Evolutionary conservation across 2,329 filamentous ascomycete genomes (phyloP).

Genomic region (Penicillium sp.): DNA sequence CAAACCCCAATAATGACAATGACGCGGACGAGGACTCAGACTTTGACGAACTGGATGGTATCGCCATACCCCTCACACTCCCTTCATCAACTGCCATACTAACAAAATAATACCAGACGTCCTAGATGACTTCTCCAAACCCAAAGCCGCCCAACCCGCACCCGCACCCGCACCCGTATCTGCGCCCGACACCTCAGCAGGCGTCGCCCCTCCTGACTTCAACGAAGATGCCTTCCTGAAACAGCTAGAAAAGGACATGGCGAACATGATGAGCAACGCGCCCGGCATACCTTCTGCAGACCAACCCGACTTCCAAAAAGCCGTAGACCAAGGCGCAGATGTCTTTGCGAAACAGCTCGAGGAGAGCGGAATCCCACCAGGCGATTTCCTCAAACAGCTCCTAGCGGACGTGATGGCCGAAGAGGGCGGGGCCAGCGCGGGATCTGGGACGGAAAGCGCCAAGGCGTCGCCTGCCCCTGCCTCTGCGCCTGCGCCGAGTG

Average conservation of each 20-base stretch:
- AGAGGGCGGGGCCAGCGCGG: conserved; percentile 23
- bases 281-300: conserved; percentile 16
- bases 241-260: conserved; percentile 88
- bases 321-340: conserved; percentile 34
- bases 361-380: conserved; percentile 33
- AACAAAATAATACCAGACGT: conserved; percentile 61
- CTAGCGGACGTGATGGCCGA: conserved; percentile 36
- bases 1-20: conserved; percentile 32
- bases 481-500: conserved; percentile 15
- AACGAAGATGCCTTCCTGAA: conserved; percentile 63
- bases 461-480: conserved; percentile 17
- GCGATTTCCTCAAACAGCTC: conserved; percentile 37
- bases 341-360: conserved; percentile 37
- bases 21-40: conserved; percentile 80
- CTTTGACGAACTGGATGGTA: conserved; percentile 91
- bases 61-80: conserved; percentile 1
- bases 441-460: conserved; percentile 16
- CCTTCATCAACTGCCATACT: conserved; percentile 1
- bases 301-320: conserved; percentile 22
- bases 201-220: conserved; percentile 18
- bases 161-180: conserved; percentile 9
- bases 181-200: conserved; percentile 10
- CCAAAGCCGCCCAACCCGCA: conserved; percentile 39
- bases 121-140: conserved; percentile 82
- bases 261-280: conserved; percentile 63